These are phyloP conservation scores for Clonostachys byssicola DNA, from an alignment of 2,329 filamentous ascomycete genomes.

Conservation along the genomic window DNA sequence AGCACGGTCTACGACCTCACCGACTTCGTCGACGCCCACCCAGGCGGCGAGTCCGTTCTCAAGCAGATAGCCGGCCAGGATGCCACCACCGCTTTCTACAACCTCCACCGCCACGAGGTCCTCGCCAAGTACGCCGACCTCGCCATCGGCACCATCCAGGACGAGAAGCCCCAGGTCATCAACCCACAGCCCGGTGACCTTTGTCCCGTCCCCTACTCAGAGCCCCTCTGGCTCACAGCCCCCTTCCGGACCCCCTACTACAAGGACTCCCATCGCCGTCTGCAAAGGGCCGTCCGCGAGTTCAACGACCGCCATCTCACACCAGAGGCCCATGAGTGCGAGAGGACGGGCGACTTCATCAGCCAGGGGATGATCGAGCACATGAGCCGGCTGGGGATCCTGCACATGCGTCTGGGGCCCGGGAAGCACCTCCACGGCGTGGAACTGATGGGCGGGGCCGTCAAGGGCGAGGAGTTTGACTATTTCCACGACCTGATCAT, in stretches of 20 bases:
- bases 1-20: slow-evolving; percentile 82
- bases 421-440: slow-evolving; percentile 77
- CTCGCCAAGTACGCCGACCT: slow-evolving; percentile 73
- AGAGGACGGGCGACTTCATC: slow-evolving; percentile 70
- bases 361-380: slow-evolving; percentile 68
- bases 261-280: slow-evolving; percentile 64
- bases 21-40: slow-evolving; percentile 82
- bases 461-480: slow-evolving; percentile 78
- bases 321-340: slow-evolving; percentile 72
- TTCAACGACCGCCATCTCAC: slow-evolving; percentile 70
- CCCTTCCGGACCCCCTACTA: slow-evolving; percentile 79
- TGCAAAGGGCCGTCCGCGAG: slow-evolving; percentile 66
- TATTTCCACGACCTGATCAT: slow-evolving; percentile 82
- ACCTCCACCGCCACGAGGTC: slow-evolving; percentile 88
- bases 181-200: slow-evolving; percentile 67
- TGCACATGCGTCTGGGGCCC: slow-evolving; percentile 81
- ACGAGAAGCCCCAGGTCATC: slow-evolving; percentile 72
- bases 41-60: slow-evolving; percentile 76
- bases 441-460: slow-evolving; percentile 61
- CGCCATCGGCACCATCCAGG: slow-evolving; percentile 70
- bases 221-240: slow-evolving; percentile 77
- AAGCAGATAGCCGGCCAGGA: slow-evolving; percentile 78
- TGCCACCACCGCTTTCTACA: slow-evolving; percentile 82
- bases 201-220: slow-evolving; percentile 75
- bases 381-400: slow-evolving; percentile 69